Evolutionary conservation across 495 filamentous ascomycete genomes (phyloP).

Genomic region (Venustampulla echinocandica): DNA sequence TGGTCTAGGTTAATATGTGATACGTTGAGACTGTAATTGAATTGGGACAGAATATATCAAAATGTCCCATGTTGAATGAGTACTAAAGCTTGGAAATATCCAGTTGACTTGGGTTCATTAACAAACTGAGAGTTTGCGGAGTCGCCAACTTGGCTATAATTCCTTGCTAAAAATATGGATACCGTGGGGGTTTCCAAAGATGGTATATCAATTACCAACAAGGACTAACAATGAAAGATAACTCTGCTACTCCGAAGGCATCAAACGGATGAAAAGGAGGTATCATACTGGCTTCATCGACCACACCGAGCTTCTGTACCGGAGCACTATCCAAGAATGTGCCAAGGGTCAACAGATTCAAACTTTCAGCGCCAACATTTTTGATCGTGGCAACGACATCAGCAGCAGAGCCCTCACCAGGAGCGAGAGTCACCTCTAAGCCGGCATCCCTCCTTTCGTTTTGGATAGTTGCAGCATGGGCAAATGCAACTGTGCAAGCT

Average conservation of each 20-base stretch:
- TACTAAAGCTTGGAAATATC: background rate
- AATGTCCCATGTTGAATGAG: background rate
- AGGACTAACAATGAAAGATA: no score
- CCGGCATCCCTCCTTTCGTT: conserved; percentile 32
- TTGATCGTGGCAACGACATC: conserved; percentile 50
- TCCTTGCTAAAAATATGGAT: no score
- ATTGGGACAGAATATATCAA: background rate
- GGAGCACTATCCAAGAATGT: conserved; percentile 50
- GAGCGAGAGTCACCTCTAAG: conserved; percentile 43
- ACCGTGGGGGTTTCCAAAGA: no score
- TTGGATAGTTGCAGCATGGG: conserved; percentile 37
- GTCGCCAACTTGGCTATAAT: no score
- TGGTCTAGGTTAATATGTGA: conserved; percentile 17
- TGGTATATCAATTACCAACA: no score
- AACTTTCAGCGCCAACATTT: conserved; percentile 44
- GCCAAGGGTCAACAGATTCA: conserved; percentile 54
- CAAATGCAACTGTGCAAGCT: conserved; percentile 36
- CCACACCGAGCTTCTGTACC: conserved; percentile 52
- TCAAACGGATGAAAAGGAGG: background rate
- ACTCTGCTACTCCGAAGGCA: no score
- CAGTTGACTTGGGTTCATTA: no score
- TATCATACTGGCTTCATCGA: conserved; percentile 33
- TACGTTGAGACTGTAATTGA: background rate
- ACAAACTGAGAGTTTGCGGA: no score
- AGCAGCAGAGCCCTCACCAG: conserved; percentile 40